Evolutionary conservation across 306 rosid species (phyloP), one percentile per base, ranked within the genome.

Genomic region (Argentina anserina): DNA sequence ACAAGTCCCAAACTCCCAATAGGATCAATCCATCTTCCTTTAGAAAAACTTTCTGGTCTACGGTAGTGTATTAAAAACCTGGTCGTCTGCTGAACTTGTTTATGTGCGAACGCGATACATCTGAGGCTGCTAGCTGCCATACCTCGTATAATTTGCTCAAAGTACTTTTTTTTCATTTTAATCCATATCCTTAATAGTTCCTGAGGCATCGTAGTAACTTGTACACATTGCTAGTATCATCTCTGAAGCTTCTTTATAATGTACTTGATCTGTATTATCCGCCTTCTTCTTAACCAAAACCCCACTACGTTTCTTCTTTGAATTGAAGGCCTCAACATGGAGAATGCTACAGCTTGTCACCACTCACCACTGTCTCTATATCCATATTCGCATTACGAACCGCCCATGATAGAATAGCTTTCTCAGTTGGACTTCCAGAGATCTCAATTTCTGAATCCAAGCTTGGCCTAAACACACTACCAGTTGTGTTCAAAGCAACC

Each of bases 181-280:
- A n/a, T n/a, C n/a, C n/a, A n/a, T n/a, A n/a, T n/a, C n/a, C n/a
- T n/a, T n/a, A n/a, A n/a, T n/a, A n/a, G n/a, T n/a, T n/a, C n/a
- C n/a, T n/a, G n/a, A n/a, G n/a, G n/a, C n/a, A n/a, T n/a, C n/a
- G 29, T 72, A 69, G 65, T 79, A 79, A 41, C 84, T 73, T 0
- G 81, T 72, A n/a, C 81, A 76, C 79, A 76, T 76, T 21, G 47
- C 65, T 11, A 79, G 28, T 14, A 72, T 55, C 71, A 79, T 76
- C 47, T 83, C 69, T 18, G 84, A 72, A 9, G 79, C 87, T 34
- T 84, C 82, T 80, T 80, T 80, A 87, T 82, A 83, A 43, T 86
- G 85, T 2, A 62, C 75, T 9, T 78, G 75, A 6, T 13, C 36
- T 37, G 73, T 73, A 64, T 73, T 29, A 55, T 86, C 74, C 6